Conservation (phyloP, 1,284 basidiomycete genomes). For the Caloboletus firmus region DNA sequence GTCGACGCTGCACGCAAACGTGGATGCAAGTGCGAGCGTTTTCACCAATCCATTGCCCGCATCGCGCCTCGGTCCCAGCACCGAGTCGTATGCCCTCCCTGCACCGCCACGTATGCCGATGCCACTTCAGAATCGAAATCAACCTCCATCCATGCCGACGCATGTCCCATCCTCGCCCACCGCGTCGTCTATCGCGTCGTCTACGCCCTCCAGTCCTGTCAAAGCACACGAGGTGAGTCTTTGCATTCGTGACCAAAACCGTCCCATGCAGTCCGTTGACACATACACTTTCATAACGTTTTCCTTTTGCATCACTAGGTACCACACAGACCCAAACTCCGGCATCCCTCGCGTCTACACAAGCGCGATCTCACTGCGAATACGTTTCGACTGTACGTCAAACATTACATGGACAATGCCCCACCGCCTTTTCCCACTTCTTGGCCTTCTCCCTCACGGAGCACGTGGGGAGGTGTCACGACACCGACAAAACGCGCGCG, state of each 20-base stretch:
- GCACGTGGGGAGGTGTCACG: background rate
- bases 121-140: constrained; percentile 11
- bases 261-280: background rate
- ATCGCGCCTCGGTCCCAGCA: background rate
- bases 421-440: constrained; percentile 11
- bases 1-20: background rate
- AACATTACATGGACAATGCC: constrained; percentile 69
- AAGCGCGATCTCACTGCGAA: constrained; percentile 63
- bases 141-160: background rate
- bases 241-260: background rate
- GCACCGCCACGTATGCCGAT: constrained; percentile 10
- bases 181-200: constrained; percentile 26
- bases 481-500: constrained; percentile 28
- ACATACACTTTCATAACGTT: background rate
- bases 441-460: constrained; percentile 3
- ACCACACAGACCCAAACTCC: constrained; percentile 43
- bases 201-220: constrained; percentile 29
- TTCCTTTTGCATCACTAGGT: background rate
- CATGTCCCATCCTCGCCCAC: constrained; percentile 21
- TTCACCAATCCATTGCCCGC: constrained; percentile 9
- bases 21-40: constrained; percentile 1
- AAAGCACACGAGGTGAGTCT: constrained; percentile 17
- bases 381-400: constrained; percentile 71
- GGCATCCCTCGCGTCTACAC: constrained; percentile 67
- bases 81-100: constrained; percentile 15